These are phyloP conservation scores for Amphicarpaea edgeworthii DNA, from an alignment of 306 rosid species.

Conservation along the genomic window DNA sequence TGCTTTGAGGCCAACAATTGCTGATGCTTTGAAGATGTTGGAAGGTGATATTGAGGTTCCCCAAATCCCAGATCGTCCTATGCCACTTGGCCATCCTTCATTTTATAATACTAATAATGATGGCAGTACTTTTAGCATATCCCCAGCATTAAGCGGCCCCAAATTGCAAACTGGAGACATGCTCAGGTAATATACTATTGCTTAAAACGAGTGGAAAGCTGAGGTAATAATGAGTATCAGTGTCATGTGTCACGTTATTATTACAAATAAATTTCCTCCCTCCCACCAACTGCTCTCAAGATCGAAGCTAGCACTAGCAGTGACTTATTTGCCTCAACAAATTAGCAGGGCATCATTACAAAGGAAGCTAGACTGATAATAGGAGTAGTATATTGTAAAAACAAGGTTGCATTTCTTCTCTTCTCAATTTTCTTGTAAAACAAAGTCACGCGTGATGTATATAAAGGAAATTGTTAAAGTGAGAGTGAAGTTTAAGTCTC, in stretches of 20 bases:
- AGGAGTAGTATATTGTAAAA: constrained; percentile 30
- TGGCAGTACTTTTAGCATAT: constrained; percentile 70
- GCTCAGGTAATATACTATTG: too few species aligned
- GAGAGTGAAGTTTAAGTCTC: too few species aligned
- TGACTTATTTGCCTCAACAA: constrained; percentile 33
- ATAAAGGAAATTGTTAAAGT: constrained; percentile 33
- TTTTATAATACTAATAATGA: constrained; percentile 49
- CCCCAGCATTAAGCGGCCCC: constrained; percentile 81
- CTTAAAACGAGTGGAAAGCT: too few species aligned
- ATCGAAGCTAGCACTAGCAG: constrained; percentile 46
- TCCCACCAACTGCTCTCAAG: constrained; percentile 38
- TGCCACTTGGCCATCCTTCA: constrained; percentile 87
- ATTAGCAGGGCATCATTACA: constrained; percentile 23
- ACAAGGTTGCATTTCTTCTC: constrained; percentile 31
- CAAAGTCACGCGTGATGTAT: constrained; percentile 40
- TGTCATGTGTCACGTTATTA: too few species aligned
- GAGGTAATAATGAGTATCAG: too few species aligned
- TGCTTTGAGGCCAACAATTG: constrained; percentile 88
- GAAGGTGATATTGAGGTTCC: constrained; percentile 96
- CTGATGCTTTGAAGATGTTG: constrained; percentile 93
- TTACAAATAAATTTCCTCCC: background rate
- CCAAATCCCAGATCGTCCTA: constrained; percentile 89
- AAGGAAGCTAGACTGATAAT: constrained; percentile 42
- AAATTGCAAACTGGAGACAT: constrained; percentile 69
- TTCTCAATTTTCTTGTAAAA: constrained; percentile 39